Evolutionary conservation across 768 basidiomycete genomes (phyloP), one percentile per base, ranked within the genome.

Genomic region (Pholiota molesta): DNA sequence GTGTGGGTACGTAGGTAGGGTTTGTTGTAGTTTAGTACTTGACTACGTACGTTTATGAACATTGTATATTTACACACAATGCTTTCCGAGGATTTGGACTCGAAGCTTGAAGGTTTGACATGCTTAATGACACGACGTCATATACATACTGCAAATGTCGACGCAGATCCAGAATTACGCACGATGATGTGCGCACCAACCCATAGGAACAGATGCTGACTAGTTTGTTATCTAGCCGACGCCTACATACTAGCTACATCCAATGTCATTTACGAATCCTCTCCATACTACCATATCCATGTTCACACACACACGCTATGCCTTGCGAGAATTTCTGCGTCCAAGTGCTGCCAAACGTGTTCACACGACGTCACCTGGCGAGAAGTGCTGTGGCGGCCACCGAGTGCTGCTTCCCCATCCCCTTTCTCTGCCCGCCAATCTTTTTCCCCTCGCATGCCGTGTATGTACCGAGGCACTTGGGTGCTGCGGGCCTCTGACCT

Each of bases 321-420:
- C 47, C 47, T 26, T 49, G 47, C 47, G 47, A 26, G 23, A 49
- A 26, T 6, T 9, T 49, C 23, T 26, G 47, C 1, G 47, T 8
- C 23, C 47, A 49, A 49, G 47, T 49, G 47, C 31, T 61, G 55
- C 23, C 59, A 58, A 61, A 58, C 53, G 56, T 9, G 19, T 49
- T 49, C 47, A 19, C 47, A 49, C 47, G 47, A 49, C 47, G 47
- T 49, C 47, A 49, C 23, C 14, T 14, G 3, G 47, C 21, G 23
- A 49, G 23, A 49, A 26, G 47, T 49, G 23, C 23, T 26, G 6
- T 19, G 23, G 10, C 8, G 47, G 47, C 10, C 19, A 21, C 19
- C 31, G 9, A n/a, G n/a, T 1, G 3, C 42, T 44, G 11, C 42
- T 17, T 44, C 19, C 42, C 19, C 42, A 9, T 44, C 16, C 42